Conservation (phyloP, 768 basidiomycete genomes). For the Albatrellus ellisii region DNA sequence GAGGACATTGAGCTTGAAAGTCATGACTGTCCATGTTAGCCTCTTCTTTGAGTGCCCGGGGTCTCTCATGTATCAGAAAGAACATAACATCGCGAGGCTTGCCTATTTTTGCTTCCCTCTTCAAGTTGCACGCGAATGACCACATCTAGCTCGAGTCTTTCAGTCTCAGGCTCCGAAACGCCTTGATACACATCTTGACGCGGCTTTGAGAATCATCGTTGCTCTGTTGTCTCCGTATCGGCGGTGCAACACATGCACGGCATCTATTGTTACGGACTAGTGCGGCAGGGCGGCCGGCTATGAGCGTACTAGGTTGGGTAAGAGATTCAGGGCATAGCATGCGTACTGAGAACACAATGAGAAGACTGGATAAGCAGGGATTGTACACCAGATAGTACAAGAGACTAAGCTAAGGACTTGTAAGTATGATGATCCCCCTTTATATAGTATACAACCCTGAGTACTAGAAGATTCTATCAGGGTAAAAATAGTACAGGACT, state of each 20-base stretch:
- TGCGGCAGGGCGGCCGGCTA: too few relatives aligned
- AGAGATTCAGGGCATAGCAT: too few relatives aligned
- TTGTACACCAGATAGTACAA: too few relatives aligned
- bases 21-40: background rate
- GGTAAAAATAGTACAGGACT: too few relatives aligned
- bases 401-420: too few relatives aligned
- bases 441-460: too few relatives aligned
- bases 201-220: background rate
- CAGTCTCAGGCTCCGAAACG: background rate
- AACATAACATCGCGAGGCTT: background rate
- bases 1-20: conserved; percentile 3
- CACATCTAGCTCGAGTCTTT: background rate
- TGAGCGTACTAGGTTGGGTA: too few relatives aligned
- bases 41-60: background rate
- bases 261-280: too few relatives aligned
- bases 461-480: too few relatives aligned
- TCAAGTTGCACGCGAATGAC: background rate
- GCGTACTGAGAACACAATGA: too few relatives aligned
- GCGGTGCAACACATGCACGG: background rate
- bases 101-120: background rate
- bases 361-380: too few relatives aligned
- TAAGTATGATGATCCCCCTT: too few relatives aligned
- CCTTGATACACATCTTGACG: background rate
- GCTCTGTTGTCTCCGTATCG: background rate
- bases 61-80: background rate